These are phyloP conservation scores for Thalia dealbata DNA, from an alignment of 176 grass and related monocot species.

Conservation along the genomic window DNA sequence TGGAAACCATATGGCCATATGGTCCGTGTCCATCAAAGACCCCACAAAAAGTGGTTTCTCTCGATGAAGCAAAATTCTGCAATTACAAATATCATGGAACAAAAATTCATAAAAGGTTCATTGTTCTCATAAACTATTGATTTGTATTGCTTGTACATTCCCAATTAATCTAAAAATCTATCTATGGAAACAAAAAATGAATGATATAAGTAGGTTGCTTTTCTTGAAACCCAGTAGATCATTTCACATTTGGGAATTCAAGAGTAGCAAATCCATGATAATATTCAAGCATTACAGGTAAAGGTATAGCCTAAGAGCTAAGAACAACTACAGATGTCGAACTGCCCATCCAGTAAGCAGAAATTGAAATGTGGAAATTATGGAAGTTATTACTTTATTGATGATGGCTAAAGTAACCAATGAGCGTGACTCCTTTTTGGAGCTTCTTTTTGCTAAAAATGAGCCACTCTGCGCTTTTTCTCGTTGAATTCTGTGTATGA, in stretches of 20 bases:
- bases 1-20: slow-evolving; percentile 21
- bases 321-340: neutral
- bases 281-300: neutral
- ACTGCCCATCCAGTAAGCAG: too few species aligned
- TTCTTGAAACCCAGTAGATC: neutral
- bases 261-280: neutral
- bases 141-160: neutral
- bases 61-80: slow-evolving; percentile 10
- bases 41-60: slow-evolving; percentile 16
- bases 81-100: neutral
- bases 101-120: neutral
- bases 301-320: neutral
- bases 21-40: slow-evolving; percentile 22
- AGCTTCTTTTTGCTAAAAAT: neutral
- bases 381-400: neutral
- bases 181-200: neutral
- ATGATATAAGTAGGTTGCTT: neutral
- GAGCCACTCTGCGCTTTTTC: neutral
- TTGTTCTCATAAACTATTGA: neutral
- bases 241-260: neutral
- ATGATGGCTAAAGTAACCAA: neutral
- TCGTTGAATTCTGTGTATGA: neutral
- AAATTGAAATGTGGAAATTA: neutral
- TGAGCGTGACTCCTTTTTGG: neutral
- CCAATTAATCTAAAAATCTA: neutral